Conservation (phyloP, 2,329 filamentous ascomycete species). For the Elsinoe necatrix region DNA sequence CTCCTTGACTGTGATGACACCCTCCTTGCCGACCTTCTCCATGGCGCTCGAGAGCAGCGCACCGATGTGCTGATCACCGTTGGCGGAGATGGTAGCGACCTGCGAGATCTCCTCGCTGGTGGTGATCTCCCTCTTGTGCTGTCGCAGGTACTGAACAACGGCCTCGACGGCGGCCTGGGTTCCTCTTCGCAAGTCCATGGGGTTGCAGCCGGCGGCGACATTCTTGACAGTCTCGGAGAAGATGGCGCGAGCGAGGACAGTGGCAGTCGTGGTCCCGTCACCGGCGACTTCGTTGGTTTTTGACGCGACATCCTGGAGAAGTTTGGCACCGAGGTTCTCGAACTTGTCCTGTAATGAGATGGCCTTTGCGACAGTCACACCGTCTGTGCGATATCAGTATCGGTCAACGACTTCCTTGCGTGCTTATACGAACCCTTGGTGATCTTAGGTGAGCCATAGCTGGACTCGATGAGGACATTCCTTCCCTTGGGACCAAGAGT, state of each 20-base stretch:
- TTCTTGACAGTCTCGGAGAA: conserved; percentile 99
- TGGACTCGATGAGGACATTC: conserved; percentile 97
- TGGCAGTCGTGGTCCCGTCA: conserved; percentile 97
- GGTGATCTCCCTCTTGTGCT: conserved; percentile 97
- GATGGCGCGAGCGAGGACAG: conserved; percentile 92
- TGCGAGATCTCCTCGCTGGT: conserved; percentile 95
- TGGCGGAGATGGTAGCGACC: conserved; percentile 96
- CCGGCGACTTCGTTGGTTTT: conserved; percentile 99
- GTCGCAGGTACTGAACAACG: conserved; percentile 86
- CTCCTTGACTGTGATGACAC: conserved; percentile 99
- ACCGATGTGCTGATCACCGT: conserved; percentile 91
- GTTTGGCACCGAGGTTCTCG: conserved; percentile 94
- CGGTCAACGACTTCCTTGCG: background rate
- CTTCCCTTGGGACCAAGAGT: conserved; percentile 96
- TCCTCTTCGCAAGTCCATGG: conserved; percentile 95
- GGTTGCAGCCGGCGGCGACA: conserved; percentile 97
- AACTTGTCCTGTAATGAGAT: conserved; percentile 97
- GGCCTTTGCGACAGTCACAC: conserved; percentile 57
- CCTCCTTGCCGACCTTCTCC: conserved; percentile 99
- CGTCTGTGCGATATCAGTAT: conserved; percentile 32
- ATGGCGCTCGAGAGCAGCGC: conserved; percentile 95
- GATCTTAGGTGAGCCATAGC: conserved; percentile 98
- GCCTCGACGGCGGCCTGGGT: conserved; percentile 94
- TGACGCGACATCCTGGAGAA: conserved; percentile 94
- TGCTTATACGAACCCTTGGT: conserved; percentile 69